Conservation (phyloP, 345 rosid genomes). For the Chamaenerion angustifolium region DNA sequence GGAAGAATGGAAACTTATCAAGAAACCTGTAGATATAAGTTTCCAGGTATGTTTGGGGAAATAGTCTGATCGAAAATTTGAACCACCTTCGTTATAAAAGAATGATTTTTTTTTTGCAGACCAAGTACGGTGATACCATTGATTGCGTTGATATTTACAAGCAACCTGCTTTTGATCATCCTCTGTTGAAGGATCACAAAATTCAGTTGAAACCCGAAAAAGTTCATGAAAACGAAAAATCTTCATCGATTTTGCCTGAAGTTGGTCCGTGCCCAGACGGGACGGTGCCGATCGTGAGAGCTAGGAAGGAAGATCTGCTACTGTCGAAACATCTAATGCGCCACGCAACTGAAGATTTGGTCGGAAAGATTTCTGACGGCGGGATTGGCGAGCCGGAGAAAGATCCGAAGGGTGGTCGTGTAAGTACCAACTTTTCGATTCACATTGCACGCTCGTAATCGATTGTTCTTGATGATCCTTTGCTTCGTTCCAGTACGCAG, state of each 20-base stretch:
- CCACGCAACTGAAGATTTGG: neutral
- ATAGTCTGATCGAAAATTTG: slow-evolving; percentile 3
- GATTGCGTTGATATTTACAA: slow-evolving; percentile 1
- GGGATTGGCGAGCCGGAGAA: too few species aligned
- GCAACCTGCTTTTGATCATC: slow-evolving; percentile 3
- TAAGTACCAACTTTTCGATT: too few species aligned
- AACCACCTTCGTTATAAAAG: neutral
- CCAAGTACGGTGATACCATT: slow-evolving; percentile 2
- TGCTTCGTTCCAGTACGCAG: too few species aligned
- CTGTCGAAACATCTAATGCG: neutral
- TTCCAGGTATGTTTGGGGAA: neutral
- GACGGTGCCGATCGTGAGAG: slow-evolving; percentile 3
- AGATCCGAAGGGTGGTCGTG: too few species aligned
- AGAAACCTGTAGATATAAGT: too few species aligned
- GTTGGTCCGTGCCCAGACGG: slow-evolving; percentile 1
- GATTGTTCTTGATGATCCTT: too few species aligned
- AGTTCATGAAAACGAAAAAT: neutral
- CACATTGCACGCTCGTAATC: too few species aligned
- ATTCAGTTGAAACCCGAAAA: neutral
- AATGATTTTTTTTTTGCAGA: neutral
- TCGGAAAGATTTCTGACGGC: neutral
- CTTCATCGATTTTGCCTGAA: neutral
- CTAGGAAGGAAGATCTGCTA: slow-evolving; percentile 2
- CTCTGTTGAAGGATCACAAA: slow-evolving; percentile 1
- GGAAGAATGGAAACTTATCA: too few species aligned